phyloP scores from a whole-genome alignment of 2,329 filamentous ascomycete species.

The Penicillium decumbens region DNA sequence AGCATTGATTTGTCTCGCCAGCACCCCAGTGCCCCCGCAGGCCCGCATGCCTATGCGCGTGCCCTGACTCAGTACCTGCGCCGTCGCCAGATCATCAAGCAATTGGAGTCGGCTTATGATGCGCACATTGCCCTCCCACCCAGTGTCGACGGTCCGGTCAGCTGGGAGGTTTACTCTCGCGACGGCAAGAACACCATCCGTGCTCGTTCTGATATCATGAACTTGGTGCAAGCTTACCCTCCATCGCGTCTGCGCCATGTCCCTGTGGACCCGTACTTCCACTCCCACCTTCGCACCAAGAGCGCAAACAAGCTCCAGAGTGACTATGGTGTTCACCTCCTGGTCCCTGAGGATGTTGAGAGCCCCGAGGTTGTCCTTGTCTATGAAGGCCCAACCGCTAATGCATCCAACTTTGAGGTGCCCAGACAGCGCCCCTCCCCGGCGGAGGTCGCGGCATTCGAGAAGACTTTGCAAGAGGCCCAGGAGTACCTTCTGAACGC shows the following conservation, averaged over 20 bases:
- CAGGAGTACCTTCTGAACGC: conserved; percentile 53
- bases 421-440: conserved; percentile 54
- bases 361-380: conserved; percentile 46
- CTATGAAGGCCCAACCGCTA: conserved; percentile 45
- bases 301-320: conserved; percentile 37
- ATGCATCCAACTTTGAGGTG: conserved; percentile 50
- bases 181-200: conserved; percentile 69
- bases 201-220: conserved; percentile 48
- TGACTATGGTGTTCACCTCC: conserved; percentile 46
- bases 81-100: conserved; percentile 73
- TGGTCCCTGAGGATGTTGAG: conserved; percentile 46
- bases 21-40: conserved; percentile 67
- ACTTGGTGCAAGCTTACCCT: conserved; percentile 47
- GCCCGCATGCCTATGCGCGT: conserved; percentile 72
- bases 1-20: conserved; percentile 77
- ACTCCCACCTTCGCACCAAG: conserved; percentile 43
- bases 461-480: conserved; percentile 55
- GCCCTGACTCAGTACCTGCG: conserved; percentile 84
- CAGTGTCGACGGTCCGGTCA: conserved; percentile 60
- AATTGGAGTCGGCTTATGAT: conserved; percentile 73
- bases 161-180: conserved; percentile 83
- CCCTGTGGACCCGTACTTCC: conserved; percentile 48
- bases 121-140: conserved; percentile 82
- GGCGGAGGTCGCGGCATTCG: conserved; percentile 53
- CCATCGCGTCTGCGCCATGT: conserved; percentile 44